Evolutionary conservation across 2,329 filamentous ascomycete species (phyloP).

Genomic region (Monosporascus sp.): DNA sequence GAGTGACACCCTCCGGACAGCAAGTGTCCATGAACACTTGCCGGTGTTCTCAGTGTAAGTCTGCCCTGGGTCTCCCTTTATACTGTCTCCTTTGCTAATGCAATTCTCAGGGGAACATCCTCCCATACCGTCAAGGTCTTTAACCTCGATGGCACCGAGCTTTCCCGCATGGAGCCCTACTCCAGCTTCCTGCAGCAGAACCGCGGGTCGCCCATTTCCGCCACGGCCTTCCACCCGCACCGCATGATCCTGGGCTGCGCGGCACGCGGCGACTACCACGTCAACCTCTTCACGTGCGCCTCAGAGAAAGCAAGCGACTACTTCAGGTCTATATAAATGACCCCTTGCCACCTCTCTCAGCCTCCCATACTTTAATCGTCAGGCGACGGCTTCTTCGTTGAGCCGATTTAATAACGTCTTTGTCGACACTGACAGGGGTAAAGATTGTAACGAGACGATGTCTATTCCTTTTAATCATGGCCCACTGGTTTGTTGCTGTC

Average conservation of each 20-base stretch:
- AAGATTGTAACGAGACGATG: no score
- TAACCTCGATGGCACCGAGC: conserved; percentile 74
- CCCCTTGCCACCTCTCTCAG: neutral
- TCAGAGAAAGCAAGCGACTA: conserved; percentile 32
- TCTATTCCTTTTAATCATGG: no score
- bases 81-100: conserved; percentile 19
- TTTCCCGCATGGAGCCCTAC: conserved; percentile 84
- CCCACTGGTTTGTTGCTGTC: no score
- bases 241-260: conserved; percentile 85
- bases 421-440: no score
- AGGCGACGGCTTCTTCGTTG: no score
- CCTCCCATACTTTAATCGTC: no score
- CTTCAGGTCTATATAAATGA: conserved; percentile 15
- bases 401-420: no score
- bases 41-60: conserved; percentile 92
- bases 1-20: conserved; percentile 71
- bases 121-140: conserved; percentile 86
- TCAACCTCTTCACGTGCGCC: conserved; percentile 79
- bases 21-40: conserved; percentile 92
- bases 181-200: conserved; percentile 80
- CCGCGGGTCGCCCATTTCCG: conserved; percentile 74
- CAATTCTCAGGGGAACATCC: conserved; percentile 66
- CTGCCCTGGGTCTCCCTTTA: neutral
- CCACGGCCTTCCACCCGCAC: conserved; percentile 93
- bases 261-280: conserved; percentile 78